Evolutionary conservation across 805 yeast species (phyloP).

Genomic region (Metschnikowia hibisci): DNA sequence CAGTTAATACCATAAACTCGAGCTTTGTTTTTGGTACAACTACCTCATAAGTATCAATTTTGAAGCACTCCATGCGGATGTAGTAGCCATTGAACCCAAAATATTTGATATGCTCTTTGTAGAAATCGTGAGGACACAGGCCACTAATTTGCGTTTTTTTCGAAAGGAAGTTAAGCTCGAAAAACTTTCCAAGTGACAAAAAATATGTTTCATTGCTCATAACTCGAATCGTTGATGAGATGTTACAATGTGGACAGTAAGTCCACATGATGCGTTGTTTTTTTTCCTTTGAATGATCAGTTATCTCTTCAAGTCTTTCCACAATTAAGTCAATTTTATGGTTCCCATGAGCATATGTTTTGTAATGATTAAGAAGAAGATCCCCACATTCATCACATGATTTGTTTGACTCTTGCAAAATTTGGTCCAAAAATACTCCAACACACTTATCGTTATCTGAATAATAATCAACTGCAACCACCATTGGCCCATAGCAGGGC

Average conservation of each 20-base stretch:
- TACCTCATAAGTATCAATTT: conserved; percentile 73
- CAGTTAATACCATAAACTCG: conserved; percentile 68
- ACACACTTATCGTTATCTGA: conserved; percentile 87
- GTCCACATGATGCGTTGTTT: conserved; percentile 86
- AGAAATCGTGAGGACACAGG: conserved; percentile 72
- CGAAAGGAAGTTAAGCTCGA: conserved; percentile 80
- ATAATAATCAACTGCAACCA: conserved; percentile 80
- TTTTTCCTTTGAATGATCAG: conserved; percentile 21
- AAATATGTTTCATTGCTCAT: conserved; percentile 88
- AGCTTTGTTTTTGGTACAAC: conserved; percentile 70
- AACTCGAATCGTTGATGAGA: conserved; percentile 69
- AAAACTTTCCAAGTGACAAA: conserved; percentile 87
- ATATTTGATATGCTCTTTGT: conserved; percentile 76
- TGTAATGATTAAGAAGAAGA: conserved; percentile 64
- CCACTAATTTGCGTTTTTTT: conserved; percentile 36
- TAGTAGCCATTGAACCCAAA: conserved; percentile 79
- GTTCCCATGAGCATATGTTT: conserved; percentile 83
- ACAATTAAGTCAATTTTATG: conserved; percentile 77
- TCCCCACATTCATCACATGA: conserved; percentile 81
- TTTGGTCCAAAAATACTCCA: conserved; percentile 83
- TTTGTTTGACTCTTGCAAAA: conserved; percentile 61
- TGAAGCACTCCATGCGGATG: conserved; percentile 72
- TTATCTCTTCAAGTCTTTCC: conserved; percentile 42
- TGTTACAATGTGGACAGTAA: conserved; percentile 74
- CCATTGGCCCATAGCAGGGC: conserved; percentile 89